These are phyloP conservation scores for Fusarium sp. DNA, from an alignment of 2,329 filamentous ascomycete species.

Conservation along the genomic window DNA sequence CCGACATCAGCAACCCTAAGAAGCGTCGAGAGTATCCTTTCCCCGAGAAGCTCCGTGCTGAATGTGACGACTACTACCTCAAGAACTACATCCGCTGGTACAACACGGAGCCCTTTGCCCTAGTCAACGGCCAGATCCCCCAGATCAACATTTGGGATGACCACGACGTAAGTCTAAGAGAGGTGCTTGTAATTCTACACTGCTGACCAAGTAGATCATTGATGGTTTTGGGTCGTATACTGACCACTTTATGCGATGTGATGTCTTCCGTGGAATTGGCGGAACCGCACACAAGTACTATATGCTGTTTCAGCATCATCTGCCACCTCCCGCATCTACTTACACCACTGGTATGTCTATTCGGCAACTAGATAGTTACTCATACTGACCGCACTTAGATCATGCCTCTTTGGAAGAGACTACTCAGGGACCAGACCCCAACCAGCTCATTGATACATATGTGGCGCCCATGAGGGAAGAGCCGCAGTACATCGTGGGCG, in stretches of 20 bases:
- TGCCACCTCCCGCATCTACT: slow-evolving; percentile 85
- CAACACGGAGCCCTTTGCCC: slow-evolving; percentile 83
- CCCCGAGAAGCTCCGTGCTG: slow-evolving; percentile 79
- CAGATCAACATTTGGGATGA: slow-evolving; percentile 99
- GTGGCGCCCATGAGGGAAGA: slow-evolving; percentile 71
- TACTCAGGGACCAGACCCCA: slow-evolving; percentile 71
- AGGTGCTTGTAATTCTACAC: background rate
- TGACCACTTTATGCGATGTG: slow-evolving; percentile 91
- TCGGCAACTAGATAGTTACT: background rate
- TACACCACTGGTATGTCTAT: slow-evolving; percentile 67
- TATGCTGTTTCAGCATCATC: slow-evolving; percentile 95
- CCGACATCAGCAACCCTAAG: slow-evolving; percentile 83
- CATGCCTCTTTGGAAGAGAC: slow-evolving; percentile 38
- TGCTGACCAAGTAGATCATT: slow-evolving; percentile 74
- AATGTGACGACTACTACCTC: slow-evolving; percentile 91
- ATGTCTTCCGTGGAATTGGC: slow-evolving; percentile 92
- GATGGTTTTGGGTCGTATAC: slow-evolving; percentile 95
- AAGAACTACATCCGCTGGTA: slow-evolving; percentile 91
- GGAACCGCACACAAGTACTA: slow-evolving; percentile 98
- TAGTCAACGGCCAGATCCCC: slow-evolving; percentile 90
- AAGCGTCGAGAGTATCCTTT: slow-evolving; percentile 85
- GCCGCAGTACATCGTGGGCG: slow-evolving; percentile 81
- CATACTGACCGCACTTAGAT: slow-evolving; percentile 37
- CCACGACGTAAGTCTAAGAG: slow-evolving; percentile 72
- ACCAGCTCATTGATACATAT: slow-evolving; percentile 80